Percentiles rank a stretch among this genome's conserved stretches.
Conservation (phyloP, 257 asterid genomes). For the Penstemon barbatus region DNA sequence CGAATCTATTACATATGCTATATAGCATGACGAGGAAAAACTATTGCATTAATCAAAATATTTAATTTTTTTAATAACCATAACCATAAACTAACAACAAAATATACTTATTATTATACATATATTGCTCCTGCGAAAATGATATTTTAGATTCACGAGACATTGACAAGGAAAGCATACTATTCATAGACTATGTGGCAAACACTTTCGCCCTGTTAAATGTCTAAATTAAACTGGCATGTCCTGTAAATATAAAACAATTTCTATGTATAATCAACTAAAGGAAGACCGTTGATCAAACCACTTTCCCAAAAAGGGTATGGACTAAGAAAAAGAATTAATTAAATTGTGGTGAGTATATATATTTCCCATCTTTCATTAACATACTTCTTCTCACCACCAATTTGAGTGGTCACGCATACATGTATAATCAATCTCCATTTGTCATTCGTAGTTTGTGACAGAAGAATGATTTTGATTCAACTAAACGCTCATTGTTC, state of each 20-base stretch:
- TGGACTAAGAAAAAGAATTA: slow-evolving; percentile 36
- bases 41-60: not conserved
- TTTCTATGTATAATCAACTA: slow-evolving; percentile 14
- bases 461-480: not conserved
- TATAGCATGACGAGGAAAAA: no score
- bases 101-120: no score
- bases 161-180: slow-evolving; percentile 15
- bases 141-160: not conserved
- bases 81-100: not conserved
- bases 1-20: no score
- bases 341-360: no score
- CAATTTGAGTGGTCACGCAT: slow-evolving; percentile 29
- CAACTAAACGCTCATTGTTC: not conserved
- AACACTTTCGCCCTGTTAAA: slow-evolving; percentile 31
- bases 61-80: not conserved
- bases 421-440: not conserved
- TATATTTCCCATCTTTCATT: slow-evolving; percentile 21
- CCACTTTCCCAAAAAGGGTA: slow-evolving; percentile 53
- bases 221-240: not conserved
- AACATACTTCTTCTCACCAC: slow-evolving; percentile 22
- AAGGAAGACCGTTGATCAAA: not conserved
- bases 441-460: not conserved
- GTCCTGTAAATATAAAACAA: slow-evolving; percentile 24
- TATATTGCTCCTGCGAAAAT: no score
- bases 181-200: slow-evolving; percentile 30